Evolutionary conservation across 352 stramenopile species (phyloP).

Genomic region (Elongisporangium anandrum): DNA sequence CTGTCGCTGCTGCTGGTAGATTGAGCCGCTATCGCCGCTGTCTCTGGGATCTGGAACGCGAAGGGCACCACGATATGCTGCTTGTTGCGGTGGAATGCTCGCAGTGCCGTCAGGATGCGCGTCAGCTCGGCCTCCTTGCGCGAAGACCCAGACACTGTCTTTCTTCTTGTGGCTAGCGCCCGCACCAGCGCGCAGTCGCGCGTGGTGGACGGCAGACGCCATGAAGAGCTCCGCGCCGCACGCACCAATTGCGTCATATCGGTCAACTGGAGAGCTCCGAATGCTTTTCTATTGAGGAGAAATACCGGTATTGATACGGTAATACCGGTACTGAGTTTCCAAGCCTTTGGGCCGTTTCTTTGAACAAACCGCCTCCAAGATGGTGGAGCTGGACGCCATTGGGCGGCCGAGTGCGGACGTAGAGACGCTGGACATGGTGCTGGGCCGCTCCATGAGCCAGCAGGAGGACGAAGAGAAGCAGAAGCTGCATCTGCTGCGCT

Average conservation of each 20-base stretch:
- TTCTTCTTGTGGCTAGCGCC: not conserved
- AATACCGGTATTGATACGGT: not conserved
- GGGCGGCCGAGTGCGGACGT: not conserved
- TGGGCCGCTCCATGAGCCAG: not conserved
- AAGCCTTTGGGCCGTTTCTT: not conserved
- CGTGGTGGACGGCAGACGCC: not conserved
- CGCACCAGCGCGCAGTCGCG: not conserved
- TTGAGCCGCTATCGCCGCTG: not conserved
- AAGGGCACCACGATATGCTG: conserved; percentile 40
- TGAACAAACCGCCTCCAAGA: not conserved
- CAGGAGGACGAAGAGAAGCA: not conserved
- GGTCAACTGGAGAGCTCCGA: no score
- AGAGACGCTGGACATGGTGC: not conserved
- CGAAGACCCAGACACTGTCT: not conserved
- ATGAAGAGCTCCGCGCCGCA: not conserved
- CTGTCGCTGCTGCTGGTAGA: not conserved
- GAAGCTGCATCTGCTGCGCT: not conserved
- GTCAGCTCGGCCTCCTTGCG: not conserved
- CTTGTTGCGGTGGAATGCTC: conserved; percentile 29
- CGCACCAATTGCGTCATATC: not conserved
- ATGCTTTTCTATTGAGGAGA: not conserved
- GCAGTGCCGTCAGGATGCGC: conserved; percentile 17
- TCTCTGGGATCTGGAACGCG: conserved; percentile 25
- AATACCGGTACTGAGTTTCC: not conserved
- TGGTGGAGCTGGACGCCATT: not conserved